Conservation (phyloP, 2,329 filamentous ascomycete species). For the Aspergillus felis region DNA sequence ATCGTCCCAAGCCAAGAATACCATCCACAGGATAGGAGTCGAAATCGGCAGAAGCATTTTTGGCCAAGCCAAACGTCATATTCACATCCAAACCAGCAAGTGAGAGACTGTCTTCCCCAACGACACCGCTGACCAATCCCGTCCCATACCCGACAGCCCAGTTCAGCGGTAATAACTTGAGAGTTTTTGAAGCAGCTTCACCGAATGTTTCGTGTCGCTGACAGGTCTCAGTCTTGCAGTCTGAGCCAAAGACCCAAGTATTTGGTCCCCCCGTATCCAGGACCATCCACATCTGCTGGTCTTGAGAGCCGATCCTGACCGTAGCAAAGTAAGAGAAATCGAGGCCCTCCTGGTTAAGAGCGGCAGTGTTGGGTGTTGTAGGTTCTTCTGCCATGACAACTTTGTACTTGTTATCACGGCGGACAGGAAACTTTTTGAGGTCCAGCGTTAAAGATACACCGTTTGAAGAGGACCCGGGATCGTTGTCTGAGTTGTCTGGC, state of each 20-base stretch:
- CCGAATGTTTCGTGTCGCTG: conserved; percentile 67
- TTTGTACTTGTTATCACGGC: conserved; percentile 48
- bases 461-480: conserved; percentile 10
- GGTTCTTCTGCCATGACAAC: conserved; percentile 41
- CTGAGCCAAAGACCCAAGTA: conserved; percentile 76
- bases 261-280: conserved; percentile 58
- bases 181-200: conserved; percentile 59
- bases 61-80: conserved; percentile 69
- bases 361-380: conserved; percentile 44
- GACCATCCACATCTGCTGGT: conserved; percentile 50
- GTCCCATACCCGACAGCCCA: conserved; percentile 75
- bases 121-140: conserved; percentile 64
- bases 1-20: conserved; percentile 73
- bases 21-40: conserved; percentile 78
- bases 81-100: conserved; percentile 63
- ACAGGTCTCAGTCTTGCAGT: conserved; percentile 66
- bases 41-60: conserved; percentile 70
- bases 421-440: conserved; percentile 35
- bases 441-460: conserved; percentile 29
- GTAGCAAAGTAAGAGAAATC: conserved; percentile 54
- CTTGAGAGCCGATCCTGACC: conserved; percentile 48
- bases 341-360: conserved; percentile 51
- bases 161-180: conserved; percentile 49
- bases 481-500: conserved; percentile 14
- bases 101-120: conserved; percentile 63